These are phyloP conservation scores for Plasmodium blacklocki DNA, from an alignment of 169 alveolate species.

Conservation along the genomic window DNA sequence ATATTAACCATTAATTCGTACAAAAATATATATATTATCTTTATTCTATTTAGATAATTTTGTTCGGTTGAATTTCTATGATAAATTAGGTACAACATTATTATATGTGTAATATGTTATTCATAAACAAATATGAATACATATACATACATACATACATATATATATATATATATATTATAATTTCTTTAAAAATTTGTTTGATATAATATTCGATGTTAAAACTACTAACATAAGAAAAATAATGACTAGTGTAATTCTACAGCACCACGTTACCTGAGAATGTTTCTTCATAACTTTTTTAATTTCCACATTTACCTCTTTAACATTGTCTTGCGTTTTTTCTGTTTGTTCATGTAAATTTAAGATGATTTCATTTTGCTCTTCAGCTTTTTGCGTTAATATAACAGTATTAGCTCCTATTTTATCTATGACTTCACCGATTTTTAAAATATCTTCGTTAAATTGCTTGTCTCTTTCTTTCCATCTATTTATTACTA, in stretches of 20 bases:
- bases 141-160: too few species aligned
- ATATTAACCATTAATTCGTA: too few species aligned
- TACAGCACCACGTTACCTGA: constrained; percentile 61
- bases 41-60: too few species aligned
- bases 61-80: too few species aligned
- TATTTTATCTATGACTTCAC: constrained; percentile 86
- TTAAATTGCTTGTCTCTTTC: constrained; percentile 83
- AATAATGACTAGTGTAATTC: constrained; percentile 48
- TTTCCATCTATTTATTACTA: constrained; percentile 80
- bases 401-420: constrained; percentile 76
- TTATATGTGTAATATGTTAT: too few species aligned
- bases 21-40: too few species aligned
- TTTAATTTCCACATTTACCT: constrained; percentile 60
- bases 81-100: too few species aligned
- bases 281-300: constrained; percentile 59
- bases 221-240: constrained; percentile 24
- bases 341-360: constrained; percentile 78
- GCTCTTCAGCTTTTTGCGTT: constrained; percentile 60
- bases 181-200: constrained; percentile 30
- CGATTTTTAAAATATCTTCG: constrained; percentile 83
- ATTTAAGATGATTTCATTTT: constrained; percentile 74
- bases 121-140: too few species aligned
- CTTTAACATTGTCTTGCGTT: constrained; percentile 78
- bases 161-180: not conserved
- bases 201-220: constrained; percentile 34